Percentiles rank a stretch among this genome's conserved stretches.
phyloP scores from a whole-genome alignment of 768 basidiomycete genomes.

The Suillus fuscotomentosus region DNA sequence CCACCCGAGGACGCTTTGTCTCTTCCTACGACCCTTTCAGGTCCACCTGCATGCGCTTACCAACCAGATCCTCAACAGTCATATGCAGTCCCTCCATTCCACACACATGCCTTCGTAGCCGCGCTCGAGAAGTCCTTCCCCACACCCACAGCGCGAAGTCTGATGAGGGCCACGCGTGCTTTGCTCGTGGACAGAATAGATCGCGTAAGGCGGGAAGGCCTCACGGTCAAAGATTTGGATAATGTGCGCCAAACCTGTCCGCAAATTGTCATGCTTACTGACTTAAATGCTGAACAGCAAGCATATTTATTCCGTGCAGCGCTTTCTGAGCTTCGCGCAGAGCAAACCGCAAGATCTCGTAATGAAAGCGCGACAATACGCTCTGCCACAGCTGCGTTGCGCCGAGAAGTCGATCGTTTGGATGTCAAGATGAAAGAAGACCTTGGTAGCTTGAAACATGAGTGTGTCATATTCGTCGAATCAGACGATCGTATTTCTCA shows the following conservation, averaged over 20 bases:
- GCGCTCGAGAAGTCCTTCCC: constrained; percentile 75
- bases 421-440: constrained; percentile 95
- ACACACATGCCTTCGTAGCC: constrained; percentile 76
- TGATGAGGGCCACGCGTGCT: constrained; percentile 84
- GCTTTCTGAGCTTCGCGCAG: constrained; percentile 83
- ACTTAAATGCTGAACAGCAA: constrained; percentile 54
- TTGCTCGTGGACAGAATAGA: constrained; percentile 75
- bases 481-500: not conserved
- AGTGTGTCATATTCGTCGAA: constrained; percentile 51
- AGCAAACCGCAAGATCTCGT: constrained; percentile 75
- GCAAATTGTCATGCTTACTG: not conserved
- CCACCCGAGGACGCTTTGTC: not conserved
- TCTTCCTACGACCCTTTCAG: constrained; percentile 14
- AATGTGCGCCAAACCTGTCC: constrained; percentile 52
- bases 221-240: constrained; percentile 76
- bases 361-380: constrained; percentile 85
- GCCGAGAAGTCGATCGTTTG: constrained; percentile 83
- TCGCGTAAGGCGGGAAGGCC: constrained; percentile 66
- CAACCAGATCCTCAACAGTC: constrained; percentile 17
- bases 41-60: constrained; percentile 11
- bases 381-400: constrained; percentile 70
- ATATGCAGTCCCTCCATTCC: constrained; percentile 73
- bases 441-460: constrained; percentile 83
- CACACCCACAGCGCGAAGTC: constrained; percentile 66
- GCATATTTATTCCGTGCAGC: constrained; percentile 95